A percentile compares a stretch with the other conserved stretches of the same genome.
Evolutionary conservation across 768 basidiomycete species (phyloP).

Genomic region (Strobilomyces confusus): DNA sequence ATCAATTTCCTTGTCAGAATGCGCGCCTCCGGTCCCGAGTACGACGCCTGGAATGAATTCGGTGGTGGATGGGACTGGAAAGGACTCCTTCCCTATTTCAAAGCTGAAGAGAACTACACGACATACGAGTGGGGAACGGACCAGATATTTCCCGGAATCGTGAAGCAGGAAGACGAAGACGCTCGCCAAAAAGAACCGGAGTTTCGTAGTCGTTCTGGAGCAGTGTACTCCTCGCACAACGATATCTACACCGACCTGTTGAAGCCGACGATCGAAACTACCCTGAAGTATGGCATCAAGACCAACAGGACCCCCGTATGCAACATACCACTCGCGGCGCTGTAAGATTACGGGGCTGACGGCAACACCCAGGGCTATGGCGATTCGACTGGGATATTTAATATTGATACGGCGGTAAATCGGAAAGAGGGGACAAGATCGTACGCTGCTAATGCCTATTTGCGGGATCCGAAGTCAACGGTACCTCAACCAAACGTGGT

Average conservation of each 20-base stretch:
- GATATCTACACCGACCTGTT: slow-evolving; percentile 12
- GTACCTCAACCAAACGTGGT: slow-evolving; percentile 11
- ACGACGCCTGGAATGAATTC: slow-evolving; percentile 18
- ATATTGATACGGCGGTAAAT: slow-evolving; percentile 16
- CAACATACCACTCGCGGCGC: neutral
- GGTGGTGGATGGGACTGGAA: slow-evolving; percentile 17
- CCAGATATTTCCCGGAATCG: slow-evolving; percentile 14
- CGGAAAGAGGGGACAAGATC: slow-evolving; percentile 13
- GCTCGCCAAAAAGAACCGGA: slow-evolving; percentile 7
- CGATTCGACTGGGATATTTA: slow-evolving; percentile 17
- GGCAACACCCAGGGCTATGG: slow-evolving; percentile 5
- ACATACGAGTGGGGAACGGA: slow-evolving; percentile 8
- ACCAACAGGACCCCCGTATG: slow-evolving; percentile 13
- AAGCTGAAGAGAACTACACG: slow-evolving; percentile 9
- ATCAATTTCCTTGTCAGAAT: slow-evolving; percentile 18
- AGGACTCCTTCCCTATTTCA: slow-evolving; percentile 14
- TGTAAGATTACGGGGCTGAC: neutral
- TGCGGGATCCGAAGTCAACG: slow-evolving; percentile 6
- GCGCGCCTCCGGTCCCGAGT: slow-evolving; percentile 18
- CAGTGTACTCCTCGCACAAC: slow-evolving; percentile 15
- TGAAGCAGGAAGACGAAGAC: slow-evolving; percentile 6
- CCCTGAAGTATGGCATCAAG: slow-evolving; percentile 8
- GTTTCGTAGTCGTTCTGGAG: slow-evolving; percentile 11
- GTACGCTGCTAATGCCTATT: slow-evolving; percentile 18
- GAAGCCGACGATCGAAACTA: slow-evolving; percentile 10